Evolutionary conservation across 2,329 filamentous ascomycete genomes (phyloP), one percentile per base, ranked within the genome.

Genomic region (Ophiocordyceps polyrhachis-furcata): DNA sequence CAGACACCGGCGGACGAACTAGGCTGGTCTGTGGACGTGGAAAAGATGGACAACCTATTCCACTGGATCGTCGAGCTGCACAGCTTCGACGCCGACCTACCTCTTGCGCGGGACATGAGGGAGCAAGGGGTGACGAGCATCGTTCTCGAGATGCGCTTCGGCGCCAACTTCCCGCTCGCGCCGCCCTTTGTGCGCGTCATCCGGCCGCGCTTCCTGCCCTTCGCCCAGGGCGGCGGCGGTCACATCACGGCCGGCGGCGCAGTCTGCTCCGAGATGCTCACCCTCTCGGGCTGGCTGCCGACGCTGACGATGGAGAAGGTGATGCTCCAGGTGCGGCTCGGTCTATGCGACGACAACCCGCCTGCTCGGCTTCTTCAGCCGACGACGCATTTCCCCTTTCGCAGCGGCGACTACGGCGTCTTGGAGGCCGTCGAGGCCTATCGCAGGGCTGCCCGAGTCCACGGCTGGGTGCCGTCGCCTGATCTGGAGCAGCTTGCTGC

Each of bases 21-120:
- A 0, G 88, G 88, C 15, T 94, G 87, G 86, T 86, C 85, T 55
- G 78, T 93, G 45, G 74, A 93, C 54, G 68, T 71, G 42, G 62
- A 66, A 6, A 71, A 74, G 43, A 66, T 88, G 35, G 71, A 65
- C 20, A 93, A 88, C 54, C 69, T 87, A 49, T 94, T 91, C 55
- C 86, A 93, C 55, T 93, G 87, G 87, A 86, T 93, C 47, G 78
- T 93, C 6, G 83, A 94, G 58, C 66, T 95, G 1, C 88, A 94
- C 58, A 84, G 80, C 40, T 93, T 94, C 54, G 80, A 86, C 21
- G 50, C 64, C 0, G 58, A 63, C 1, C 67, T 91, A 0, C 83
- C 82, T 1, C 66, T 95, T 1, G 79, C 82, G 0, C 56, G 71
- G 44, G 87, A 94, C 55, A 85, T 94, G 76, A 76, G 79, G 57